Evolutionary conservation across 108 stramenopile species (phyloP), one percentile per base, ranked within the genome.

Genomic region (Cyclotella atomus): DNA sequence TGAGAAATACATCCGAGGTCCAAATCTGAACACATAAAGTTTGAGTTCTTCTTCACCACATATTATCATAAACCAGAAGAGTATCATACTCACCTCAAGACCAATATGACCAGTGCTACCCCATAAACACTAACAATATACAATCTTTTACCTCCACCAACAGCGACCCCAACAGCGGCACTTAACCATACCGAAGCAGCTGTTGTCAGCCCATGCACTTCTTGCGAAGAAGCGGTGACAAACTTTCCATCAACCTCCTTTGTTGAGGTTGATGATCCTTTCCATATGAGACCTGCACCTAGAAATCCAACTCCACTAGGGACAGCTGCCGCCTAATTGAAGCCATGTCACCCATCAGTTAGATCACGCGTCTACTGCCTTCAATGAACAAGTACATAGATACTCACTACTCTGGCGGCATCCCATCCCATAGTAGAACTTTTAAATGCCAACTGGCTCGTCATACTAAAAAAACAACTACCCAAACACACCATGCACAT

Each of bases 401-500:
- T 23, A 52, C 52, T 52, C 52, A 52, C 82, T 23, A 89, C 84
- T 21, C 88, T 79, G 8, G 69, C 64, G 2, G 74, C 70, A 60
- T 86, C 85, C 64, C 83, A 85, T 15, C 62, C 61, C 79, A 81
- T 81, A 17, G 84, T 84, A 14, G 75, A 80, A 50, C 79, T 75
- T 28, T 59, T 68, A 57, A 89, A 89, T 0, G 84, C 84, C 41
- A 82, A 71, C 47, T 81, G 68, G 17, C 70, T 68, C 23, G 83
- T 72, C 44, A 86, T 77, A 14, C 85, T 87, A 70, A 90, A 90
- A n/a, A 83, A 71, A 19, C 76, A 83, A 19, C 85, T 76, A 24
- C 89, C 89, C 19, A 90, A 56, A 36, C 78, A 68, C 47, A 90
- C 89, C 36, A 87, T 62, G 23, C 73, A 41, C 86, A 89, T 89